A percentile compares a stretch with the other conserved stretches of the same genome.
phyloP scores from a whole-genome alignment of 495 filamentous ascomycete species.

The Parathielavia hyrcaniae region DNA sequence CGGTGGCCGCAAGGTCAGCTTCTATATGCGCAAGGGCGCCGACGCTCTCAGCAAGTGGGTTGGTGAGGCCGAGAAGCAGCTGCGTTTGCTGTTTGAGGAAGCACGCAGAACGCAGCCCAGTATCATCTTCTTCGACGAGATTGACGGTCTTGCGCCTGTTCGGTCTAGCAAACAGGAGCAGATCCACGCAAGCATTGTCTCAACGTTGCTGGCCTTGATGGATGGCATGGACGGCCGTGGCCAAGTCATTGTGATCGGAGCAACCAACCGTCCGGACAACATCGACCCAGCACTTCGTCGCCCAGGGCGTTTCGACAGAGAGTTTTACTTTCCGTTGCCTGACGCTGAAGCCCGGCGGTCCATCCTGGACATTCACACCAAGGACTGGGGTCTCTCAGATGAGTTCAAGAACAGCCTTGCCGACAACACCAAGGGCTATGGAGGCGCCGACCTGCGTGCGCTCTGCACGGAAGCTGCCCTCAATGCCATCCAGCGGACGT shows the following conservation, averaged over 20 bases:
- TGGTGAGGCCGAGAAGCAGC: slow-evolving; percentile 91
- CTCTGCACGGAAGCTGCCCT: slow-evolving; percentile 96
- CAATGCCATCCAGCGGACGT: slow-evolving; percentile 93
- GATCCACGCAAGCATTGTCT: slow-evolving; percentile 96
- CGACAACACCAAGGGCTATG: slow-evolving; percentile 87
- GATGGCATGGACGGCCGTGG: slow-evolving; percentile 98
- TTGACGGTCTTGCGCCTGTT: slow-evolving; percentile 91
- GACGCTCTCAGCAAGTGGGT: slow-evolving; percentile 99
- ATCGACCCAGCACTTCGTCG: slow-evolving; percentile 92
- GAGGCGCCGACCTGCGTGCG: slow-evolving; percentile 88
- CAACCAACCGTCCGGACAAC: slow-evolving; percentile 94
- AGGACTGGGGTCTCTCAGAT: slow-evolving; percentile 76
- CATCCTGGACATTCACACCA: slow-evolving; percentile 94
- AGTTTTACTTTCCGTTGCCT: slow-evolving; percentile 95
- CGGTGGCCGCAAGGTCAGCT: slow-evolving; percentile 87
- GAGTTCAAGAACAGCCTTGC: slow-evolving; percentile 79
- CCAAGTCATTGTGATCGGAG: slow-evolving; percentile 96
- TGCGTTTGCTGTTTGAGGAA: slow-evolving; percentile 90
- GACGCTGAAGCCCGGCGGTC: slow-evolving; percentile 67
- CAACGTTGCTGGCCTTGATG: slow-evolving; percentile 91
- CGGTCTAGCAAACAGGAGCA: slow-evolving; percentile 97
- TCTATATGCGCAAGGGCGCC: slow-evolving; percentile 98
- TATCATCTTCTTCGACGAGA: slow-evolving; percentile 99
- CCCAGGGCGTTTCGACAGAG: slow-evolving; percentile 90
- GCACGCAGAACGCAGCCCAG: slow-evolving; percentile 90